These are phyloP conservation scores for Lecanoromycetidae sp. DNA, from an alignment of 2,329 filamentous ascomycete species.

Conservation along the genomic window DNA sequence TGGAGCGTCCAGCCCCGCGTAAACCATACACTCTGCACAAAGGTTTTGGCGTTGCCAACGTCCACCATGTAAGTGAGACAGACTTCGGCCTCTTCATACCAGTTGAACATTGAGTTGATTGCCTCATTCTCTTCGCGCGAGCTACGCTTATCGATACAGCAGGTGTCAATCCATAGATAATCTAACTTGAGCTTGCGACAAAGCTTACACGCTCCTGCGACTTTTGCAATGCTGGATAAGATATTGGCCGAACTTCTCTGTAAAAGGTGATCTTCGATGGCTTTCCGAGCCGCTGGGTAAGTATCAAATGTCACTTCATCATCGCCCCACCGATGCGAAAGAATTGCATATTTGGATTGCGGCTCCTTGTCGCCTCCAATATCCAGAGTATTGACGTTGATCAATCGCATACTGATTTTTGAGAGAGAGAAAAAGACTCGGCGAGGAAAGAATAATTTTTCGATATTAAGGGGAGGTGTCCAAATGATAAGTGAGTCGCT, in stretches of 20 bases:
- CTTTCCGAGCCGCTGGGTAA: neutral
- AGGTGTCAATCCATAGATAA: slow-evolving; percentile 20
- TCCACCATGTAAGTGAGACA: slow-evolving; percentile 20
- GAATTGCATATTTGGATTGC: slow-evolving; percentile 7
- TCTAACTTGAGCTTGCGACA: neutral
- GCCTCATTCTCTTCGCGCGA: slow-evolving; percentile 19
- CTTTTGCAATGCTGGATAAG: neutral
- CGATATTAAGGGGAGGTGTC: too few relatives aligned
- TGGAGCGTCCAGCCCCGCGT: slow-evolving; percentile 5
- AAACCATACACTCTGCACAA: neutral
- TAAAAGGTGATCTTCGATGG: too few relatives aligned
- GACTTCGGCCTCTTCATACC: slow-evolving; percentile 18
- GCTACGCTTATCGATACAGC: slow-evolving; percentile 20
- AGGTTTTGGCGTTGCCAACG: neutral
- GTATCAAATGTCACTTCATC: slow-evolving; percentile 1
- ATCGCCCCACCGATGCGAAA: slow-evolving; percentile 9
- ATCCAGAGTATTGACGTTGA: neutral
- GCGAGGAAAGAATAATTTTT: too few relatives aligned
- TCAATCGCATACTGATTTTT: too few relatives aligned
- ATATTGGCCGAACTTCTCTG: too few relatives aligned
- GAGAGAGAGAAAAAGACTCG: too few relatives aligned
- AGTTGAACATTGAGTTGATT: slow-evolving; percentile 20
- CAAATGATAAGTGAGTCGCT: too few relatives aligned
- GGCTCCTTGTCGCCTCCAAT: neutral
- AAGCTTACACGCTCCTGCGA: neutral